These are phyloP conservation scores for Dendrobium catenatum DNA, from an alignment of 106 monocot species.

Conservation along the genomic window DNA sequence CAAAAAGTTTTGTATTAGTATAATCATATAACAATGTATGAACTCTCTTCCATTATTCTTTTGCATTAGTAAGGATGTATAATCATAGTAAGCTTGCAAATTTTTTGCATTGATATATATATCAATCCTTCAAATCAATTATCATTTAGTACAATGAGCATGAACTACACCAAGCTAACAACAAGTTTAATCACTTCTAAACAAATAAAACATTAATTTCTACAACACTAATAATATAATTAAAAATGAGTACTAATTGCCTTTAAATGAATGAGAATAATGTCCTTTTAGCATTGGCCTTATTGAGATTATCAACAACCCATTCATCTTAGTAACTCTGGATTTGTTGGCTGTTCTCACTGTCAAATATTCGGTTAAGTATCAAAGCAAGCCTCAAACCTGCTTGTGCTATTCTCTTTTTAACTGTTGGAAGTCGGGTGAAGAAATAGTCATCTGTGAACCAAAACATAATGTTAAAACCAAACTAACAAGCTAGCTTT, in stretches of 20 bases:
- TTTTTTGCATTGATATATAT: neutral
- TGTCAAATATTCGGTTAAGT: conserved; percentile 20
- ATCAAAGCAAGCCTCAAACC: conserved; percentile 12
- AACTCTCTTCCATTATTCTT: too few relatives aligned
- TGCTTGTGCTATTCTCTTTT: conserved; percentile 25
- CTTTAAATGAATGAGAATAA: neutral
- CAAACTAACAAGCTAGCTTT: neutral
- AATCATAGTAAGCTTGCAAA: too few relatives aligned
- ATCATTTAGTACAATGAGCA: neutral
- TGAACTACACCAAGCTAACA: neutral
- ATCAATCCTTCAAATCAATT: neutral
- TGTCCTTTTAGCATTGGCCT: neutral
- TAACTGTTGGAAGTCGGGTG: conserved; percentile 14
- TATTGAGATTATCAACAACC: neutral
- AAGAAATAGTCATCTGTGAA: conserved; percentile 22
- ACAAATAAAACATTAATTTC: neutral
- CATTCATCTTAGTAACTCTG: neutral
- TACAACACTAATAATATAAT: neutral
- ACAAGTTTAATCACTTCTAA: neutral
- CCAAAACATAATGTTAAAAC: neutral
- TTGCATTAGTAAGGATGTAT: too few relatives aligned
- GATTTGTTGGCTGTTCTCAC: neutral
- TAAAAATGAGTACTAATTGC: neutral
- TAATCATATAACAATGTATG: too few relatives aligned
- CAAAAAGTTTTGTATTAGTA: too few relatives aligned